A percentile compares a stretch with the other conserved stretches of the same genome.
phyloP scores from a whole-genome alignment of 2,329 filamentous ascomycete species.

The Diaporthe australafricana region DNA sequence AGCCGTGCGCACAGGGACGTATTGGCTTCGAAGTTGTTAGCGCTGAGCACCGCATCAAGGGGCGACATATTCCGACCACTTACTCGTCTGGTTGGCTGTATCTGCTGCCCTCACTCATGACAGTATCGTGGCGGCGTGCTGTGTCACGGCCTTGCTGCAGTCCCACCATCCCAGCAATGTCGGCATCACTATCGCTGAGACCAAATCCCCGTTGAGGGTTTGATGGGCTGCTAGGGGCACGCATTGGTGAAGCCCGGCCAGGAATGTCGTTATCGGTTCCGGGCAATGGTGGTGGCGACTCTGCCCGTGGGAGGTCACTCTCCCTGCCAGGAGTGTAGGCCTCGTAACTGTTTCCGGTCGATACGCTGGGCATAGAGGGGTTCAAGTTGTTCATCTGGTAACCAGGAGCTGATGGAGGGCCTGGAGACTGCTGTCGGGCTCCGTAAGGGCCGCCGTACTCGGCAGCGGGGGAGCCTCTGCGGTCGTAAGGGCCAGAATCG shows the following conservation, averaged over 20 bases:
- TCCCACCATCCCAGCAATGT: conserved; percentile 78
- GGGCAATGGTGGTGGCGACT: conserved; percentile 72
- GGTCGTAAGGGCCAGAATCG: conserved; percentile 51
- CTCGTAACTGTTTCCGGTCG: conserved; percentile 51
- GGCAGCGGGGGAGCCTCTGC: conserved; percentile 51
- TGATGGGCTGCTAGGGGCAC: conserved; percentile 70
- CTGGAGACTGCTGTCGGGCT: conserved; percentile 51
- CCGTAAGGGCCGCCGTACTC: conserved; percentile 50
- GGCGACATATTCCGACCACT: conserved; percentile 49
- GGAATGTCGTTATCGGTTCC: conserved; percentile 50
- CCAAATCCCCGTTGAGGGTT: conserved; percentile 55
- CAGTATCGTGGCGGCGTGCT: conserved; percentile 58
- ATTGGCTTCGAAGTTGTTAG: conserved; percentile 52
- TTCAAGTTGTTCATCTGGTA: conserved; percentile 54
- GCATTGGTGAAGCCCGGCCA: conserved; percentile 71
- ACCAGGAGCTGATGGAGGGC: conserved; percentile 48
- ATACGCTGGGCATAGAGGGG: conserved; percentile 50
- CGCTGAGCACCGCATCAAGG: not conserved
- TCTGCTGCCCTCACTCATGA: conserved; percentile 75
- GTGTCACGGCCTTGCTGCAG: conserved; percentile 46
- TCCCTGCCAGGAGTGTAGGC: conserved; percentile 57
- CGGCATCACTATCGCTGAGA: conserved; percentile 73
- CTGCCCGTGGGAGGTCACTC: conserved; percentile 66
- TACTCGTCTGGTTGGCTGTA: conserved; percentile 79
- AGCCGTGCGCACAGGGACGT: conserved; percentile 65